Evolutionary conservation across 2,329 filamentous ascomycete genomes (phyloP), one percentile per base, ranked within the genome.

Genomic region (Botrytis tulipae): DNA sequence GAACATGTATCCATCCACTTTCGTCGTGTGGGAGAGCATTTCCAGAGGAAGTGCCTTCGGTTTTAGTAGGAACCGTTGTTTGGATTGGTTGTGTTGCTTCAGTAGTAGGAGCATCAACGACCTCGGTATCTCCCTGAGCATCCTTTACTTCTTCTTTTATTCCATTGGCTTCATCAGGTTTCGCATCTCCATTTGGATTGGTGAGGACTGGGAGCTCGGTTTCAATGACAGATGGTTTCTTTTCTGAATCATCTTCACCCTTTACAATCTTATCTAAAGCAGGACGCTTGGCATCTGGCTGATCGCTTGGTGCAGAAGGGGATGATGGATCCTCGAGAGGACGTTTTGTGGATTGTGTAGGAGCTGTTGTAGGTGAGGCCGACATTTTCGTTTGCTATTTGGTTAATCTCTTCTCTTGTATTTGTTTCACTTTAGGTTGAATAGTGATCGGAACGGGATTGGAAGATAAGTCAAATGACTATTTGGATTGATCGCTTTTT

Each of bases 251-350:
- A 78, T 84, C 86, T 8, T 85, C 90, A 72, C 89, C 91, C 82
- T 92, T 94, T 79, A 92, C 87, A 78, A 94, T 87, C 86, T 98
- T 99, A 85, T 98, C 95, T 76, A 99, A 90, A 57, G 96, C 96
- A 67, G 94, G 96, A 78, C 96, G 93, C 86, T 99, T 99, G 76
- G 96, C 96, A 79, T 99, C 96, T 71, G 97, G 96, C 82, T 98
- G 95, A 80, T 98, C 96, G 82, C 90, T 94, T 57, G 92, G 92
- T 76, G 93, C 93, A 46, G 94, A 97, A 51, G 96, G 96, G 16
- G 96, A 99, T 29, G 96, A 98, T 18, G 95, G 93, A 82, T 98
- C 96, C 87, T 99, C 96, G 77, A 99, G 90, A 75, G 96, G 96
- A 81, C 96, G 94, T 89, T 99, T 99, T 76, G 89, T 86, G 79